Evolutionary conservation across 1,139 yeast species (phyloP), one percentile per base, ranked within the genome.

Genomic region (Komagataea norvegica): DNA sequence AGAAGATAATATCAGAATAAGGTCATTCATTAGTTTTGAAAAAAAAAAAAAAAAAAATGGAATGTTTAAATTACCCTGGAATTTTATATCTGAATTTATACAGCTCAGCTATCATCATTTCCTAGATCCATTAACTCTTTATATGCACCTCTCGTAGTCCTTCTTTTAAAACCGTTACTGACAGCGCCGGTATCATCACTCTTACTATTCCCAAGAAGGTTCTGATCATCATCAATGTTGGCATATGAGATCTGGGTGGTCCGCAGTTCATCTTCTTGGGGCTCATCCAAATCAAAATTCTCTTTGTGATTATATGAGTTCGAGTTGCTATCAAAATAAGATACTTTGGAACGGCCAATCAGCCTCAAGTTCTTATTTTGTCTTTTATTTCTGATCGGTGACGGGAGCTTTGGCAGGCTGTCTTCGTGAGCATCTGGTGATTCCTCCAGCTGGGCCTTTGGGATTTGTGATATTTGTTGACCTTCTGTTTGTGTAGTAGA

Each of bases 281-380:
- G n/a, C 8, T 38, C 42, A 19, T 40, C 42, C 6, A 11, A n/a
- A 8, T 30, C 37, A n/a, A 17, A 10, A n/a, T 27, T 19, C 7
- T 38, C 35, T 10, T 24, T 21, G 15, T 30, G 10, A 2, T 27
- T 18, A n/a, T 27, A 23, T 5, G 31, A 26, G 9, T 30, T 17
- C 2, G 28, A 20, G 9, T 29, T 20, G 7, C 25, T 45, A 62
- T 46, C 37, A 18, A 61, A 35, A 31, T 62, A 64, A 3, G 67
- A 62, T 17, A 57, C 59, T n/a, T 53, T 43, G 1, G 68, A 67
- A 16, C 60, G 54, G 0, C 68, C 68, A 10, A 61, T 49, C 5
- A 64, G 38, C 32, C 65, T 50, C 3, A 62, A 59, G 18, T 40
- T 42, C 49, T 47, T 54, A 15, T 52, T 56, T 3, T 20, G 27